Conservation (phyloP, 768 basidiomycete genomes). For the Kwoniella mangroviensis region DNA sequence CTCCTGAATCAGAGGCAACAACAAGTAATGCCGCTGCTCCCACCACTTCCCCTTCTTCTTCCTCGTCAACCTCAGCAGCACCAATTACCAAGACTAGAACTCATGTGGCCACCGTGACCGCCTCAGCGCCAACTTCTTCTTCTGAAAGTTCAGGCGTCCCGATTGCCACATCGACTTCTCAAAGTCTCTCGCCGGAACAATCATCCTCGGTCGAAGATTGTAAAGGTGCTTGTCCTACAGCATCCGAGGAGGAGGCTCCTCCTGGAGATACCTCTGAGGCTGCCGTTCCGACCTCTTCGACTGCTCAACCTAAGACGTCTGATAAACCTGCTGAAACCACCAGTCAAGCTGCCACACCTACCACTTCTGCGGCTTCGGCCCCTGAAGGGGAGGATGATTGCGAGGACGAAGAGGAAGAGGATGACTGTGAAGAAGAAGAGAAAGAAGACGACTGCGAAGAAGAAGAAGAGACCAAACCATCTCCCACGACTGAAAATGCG, state of each 20-base stretch:
- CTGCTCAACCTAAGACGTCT: not conserved
- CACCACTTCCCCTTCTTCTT: not conserved
- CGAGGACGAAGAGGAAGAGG: not conserved
- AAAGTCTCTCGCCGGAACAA: not conserved
- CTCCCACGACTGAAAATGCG: not conserved
- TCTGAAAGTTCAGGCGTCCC: not conserved
- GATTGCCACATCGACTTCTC: not conserved
- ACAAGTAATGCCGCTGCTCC: not conserved
- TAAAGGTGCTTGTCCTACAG: slow-evolving; percentile 14
- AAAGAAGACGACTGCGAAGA: slow-evolving; percentile 1
- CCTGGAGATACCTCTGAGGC: not conserved
- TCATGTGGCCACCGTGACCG: not conserved
- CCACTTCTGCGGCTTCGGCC: not conserved
- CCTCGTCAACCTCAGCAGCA: not conserved
- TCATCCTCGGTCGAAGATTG: slow-evolving; percentile 4
- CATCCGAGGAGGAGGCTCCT: not conserved
- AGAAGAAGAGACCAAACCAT: not conserved
- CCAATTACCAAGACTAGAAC: slow-evolving; percentile 12
- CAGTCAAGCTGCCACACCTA: not conserved
- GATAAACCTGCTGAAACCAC: not conserved
- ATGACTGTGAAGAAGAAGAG: slow-evolving; percentile 1
- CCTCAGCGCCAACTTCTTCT: not conserved
- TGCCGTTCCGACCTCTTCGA: not conserved
- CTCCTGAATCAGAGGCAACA: slow-evolving; percentile 1
- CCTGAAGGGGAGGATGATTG: slow-evolving; percentile 6